A percentile compares a stretch with the other conserved stretches of the same genome.
These are phyloP conservation scores for Yarrowia keelungensis DNA, from an alignment of 805 yeast genomes.

Conservation along the genomic window DNA sequence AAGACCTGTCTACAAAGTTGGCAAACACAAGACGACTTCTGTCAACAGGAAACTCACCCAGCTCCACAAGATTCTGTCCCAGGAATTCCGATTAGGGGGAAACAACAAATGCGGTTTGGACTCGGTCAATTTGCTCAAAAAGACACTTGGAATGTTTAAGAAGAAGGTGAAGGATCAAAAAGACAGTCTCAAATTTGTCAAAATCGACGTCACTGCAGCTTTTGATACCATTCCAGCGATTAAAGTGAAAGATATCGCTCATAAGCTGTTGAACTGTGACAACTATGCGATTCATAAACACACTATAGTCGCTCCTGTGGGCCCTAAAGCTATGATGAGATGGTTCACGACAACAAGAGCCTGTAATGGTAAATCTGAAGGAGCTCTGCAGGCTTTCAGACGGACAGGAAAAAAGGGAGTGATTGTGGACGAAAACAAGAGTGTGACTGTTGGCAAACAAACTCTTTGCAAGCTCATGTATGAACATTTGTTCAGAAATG, in stretches of 20 bases:
- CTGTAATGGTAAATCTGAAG: not conserved
- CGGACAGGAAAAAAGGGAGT: not conserved
- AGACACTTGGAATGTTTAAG: not conserved
- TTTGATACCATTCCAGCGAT: slow-evolving; percentile 25
- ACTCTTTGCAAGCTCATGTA: not conserved
- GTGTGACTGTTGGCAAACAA: not conserved
- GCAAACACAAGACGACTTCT: not conserved
- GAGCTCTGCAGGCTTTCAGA: not conserved
- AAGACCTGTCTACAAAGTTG: not conserved
- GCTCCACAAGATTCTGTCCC: slow-evolving; percentile 7
- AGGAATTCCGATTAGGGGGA: not conserved
- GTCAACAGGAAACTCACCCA: not conserved
- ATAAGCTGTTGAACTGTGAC: not conserved
- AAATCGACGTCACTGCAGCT: slow-evolving; percentile 24
- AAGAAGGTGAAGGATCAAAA: not conserved
- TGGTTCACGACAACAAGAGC: slow-evolving; percentile 2
- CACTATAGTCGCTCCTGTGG: not conserved
- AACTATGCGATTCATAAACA: slow-evolving; percentile 1
- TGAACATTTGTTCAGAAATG: slow-evolving; percentile 20
- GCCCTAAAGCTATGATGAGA: not conserved
- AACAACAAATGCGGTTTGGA: not conserved
- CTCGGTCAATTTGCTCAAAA: not conserved
- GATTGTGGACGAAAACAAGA: slow-evolving; percentile 1
- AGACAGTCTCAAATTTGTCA: slow-evolving; percentile 7
- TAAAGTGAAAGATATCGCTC: not conserved